Evolutionary conservation across 2,329 filamentous ascomycete species (phyloP).

Genomic region (Colletotrichum tropicale): DNA sequence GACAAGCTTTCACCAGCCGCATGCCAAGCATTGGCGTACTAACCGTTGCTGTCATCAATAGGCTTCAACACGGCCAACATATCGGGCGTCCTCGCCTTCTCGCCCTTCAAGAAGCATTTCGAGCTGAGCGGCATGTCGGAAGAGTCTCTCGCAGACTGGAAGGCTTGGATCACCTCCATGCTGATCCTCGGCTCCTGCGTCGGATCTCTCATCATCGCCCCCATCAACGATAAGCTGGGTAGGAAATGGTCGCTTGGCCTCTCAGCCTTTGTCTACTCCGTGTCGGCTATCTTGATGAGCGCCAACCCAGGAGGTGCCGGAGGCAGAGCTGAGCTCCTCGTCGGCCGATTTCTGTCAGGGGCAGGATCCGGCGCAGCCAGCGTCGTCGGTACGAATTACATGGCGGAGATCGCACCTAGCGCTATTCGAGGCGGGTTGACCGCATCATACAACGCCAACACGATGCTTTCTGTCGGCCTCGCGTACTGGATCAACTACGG

Average conservation of each 20-base stretch:
- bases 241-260: constrained; percentile 42
- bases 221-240: constrained; percentile 44
- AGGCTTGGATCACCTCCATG: neutral
- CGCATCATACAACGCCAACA: constrained; percentile 48
- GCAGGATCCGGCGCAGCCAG: constrained; percentile 35
- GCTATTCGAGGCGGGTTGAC: constrained; percentile 45
- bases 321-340: neutral
- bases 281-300: constrained; percentile 44
- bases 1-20: neutral
- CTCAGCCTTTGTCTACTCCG: constrained; percentile 45
- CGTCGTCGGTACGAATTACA: constrained; percentile 48
- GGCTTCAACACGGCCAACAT: neutral
- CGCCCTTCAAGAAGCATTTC: neutral
- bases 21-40: neutral
- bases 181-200: neutral
- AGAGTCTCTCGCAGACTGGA: neutral
- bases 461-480: constrained; percentile 43
- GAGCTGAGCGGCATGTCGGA: neutral
- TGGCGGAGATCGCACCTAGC: constrained; percentile 50
- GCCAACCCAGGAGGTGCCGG: constrained; percentile 33
- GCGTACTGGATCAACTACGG: constrained; percentile 50
- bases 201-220: constrained; percentile 33
- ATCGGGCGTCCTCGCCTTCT: neutral
- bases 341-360: neutral
- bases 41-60: neutral